phyloP scores from a whole-genome alignment of 495 filamentous ascomycete species.

The Mytilinidion resinicola region DNA sequence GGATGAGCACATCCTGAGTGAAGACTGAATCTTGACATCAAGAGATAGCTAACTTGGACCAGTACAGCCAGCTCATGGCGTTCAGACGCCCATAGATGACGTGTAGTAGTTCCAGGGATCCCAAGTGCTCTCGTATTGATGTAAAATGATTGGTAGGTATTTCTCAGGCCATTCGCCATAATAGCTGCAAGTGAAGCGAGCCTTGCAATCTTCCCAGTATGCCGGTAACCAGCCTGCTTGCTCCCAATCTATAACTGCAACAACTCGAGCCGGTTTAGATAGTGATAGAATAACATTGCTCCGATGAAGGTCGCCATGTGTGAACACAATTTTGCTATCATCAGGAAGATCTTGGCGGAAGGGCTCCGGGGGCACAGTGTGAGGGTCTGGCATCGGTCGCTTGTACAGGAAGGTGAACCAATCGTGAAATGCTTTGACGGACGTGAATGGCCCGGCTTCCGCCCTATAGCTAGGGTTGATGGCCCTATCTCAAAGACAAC shows the following conservation, averaged over 20 bases:
- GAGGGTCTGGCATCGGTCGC: slow-evolving; percentile 23
- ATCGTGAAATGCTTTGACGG: slow-evolving; percentile 42
- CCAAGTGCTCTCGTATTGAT: slow-evolving; percentile 3
- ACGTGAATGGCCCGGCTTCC: slow-evolving; percentile 37
- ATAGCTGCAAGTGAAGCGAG: slow-evolving; percentile 13
- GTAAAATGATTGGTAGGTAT: slow-evolving; percentile 6
- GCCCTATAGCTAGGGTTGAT: not conserved
- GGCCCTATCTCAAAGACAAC: slow-evolving; percentile 15
- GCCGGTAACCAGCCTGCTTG: slow-evolving; percentile 45
- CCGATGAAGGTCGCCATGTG: slow-evolving; percentile 43
- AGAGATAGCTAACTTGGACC: too few species aligned
- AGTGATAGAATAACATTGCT: slow-evolving; percentile 44
- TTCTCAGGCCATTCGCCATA: slow-evolving; percentile 1
- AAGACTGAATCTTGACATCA: too few species aligned
- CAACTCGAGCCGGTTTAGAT: slow-evolving; percentile 26
- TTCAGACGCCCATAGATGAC: too few species aligned
- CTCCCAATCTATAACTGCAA: slow-evolving; percentile 44
- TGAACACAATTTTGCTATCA: slow-evolving; percentile 40
- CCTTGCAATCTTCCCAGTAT: slow-evolving; percentile 47
- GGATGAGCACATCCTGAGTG: too few species aligned
- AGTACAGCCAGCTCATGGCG: too few species aligned
- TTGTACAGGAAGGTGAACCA: slow-evolving; percentile 36
- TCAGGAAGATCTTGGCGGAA: slow-evolving; percentile 40
- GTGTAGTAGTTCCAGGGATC: slow-evolving; percentile 1
- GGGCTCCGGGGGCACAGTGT: slow-evolving; percentile 34